Conservation (phyloP, 352 stramenopile genomes). For the Phytophthora melonis region DNA sequence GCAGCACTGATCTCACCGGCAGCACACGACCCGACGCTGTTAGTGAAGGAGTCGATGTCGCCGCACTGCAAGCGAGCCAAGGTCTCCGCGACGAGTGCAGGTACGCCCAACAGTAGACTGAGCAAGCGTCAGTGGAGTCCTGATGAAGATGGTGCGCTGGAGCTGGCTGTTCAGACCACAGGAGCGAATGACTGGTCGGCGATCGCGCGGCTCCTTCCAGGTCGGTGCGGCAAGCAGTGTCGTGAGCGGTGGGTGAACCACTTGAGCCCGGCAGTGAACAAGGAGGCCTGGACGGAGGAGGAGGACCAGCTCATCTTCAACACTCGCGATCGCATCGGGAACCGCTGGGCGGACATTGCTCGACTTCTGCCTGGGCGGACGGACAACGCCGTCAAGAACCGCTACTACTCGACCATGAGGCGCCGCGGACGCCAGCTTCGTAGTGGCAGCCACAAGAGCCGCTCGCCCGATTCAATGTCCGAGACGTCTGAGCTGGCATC, state of each 20-base stretch:
- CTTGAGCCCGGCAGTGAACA: conserved; percentile 94
- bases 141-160: conserved; percentile 70
- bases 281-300: conserved; percentile 93
- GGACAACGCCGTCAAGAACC: conserved; percentile 98
- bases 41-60: conserved; percentile 54
- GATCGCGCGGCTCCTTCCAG: conserved; percentile 93
- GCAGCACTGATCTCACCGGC: conserved; percentile 42
- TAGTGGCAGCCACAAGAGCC: conserved; percentile 24
- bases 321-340: conserved; percentile 88
- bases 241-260: conserved; percentile 98
- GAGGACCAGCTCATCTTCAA: conserved; percentile 92
- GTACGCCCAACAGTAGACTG: conserved; percentile 46
- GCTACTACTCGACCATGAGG: conserved; percentile 90
- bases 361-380: conserved; percentile 94
- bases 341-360: conserved; percentile 98
- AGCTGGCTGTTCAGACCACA: conserved; percentile 58
- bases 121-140: conserved; percentile 74
- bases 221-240: conserved; percentile 96
- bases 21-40: conserved; percentile 13
- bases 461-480: conserved; percentile 30
- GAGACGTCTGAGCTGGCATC: conserved; percentile 18
- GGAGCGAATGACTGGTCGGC: conserved; percentile 91
- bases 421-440: conserved; percentile 69
- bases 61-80: conserved; percentile 74
- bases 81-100: conserved; percentile 18